phyloP scores from a whole-genome alignment of 2,329 filamentous ascomycete species.

The Botryotinia convoluta region DNA sequence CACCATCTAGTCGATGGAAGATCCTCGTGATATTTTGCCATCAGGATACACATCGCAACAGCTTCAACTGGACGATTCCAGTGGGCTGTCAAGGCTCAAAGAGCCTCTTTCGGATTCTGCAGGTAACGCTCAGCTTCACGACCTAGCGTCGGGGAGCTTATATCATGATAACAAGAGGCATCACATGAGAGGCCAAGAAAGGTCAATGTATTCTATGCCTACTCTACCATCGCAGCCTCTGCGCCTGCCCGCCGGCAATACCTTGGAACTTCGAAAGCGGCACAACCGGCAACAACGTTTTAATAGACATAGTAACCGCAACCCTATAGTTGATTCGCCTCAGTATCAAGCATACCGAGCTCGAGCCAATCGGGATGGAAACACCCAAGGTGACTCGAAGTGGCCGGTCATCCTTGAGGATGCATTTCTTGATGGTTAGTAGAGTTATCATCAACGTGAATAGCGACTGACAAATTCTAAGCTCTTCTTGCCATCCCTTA shows the following conservation, averaged over 20 bases:
- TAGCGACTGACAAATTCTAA: conserved; percentile 34
- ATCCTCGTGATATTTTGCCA: conserved; percentile 29
- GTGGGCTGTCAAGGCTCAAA: conserved; percentile 27
- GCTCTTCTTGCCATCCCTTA: conserved; percentile 63
- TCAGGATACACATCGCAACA: conserved; percentile 29
- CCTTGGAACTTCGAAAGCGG: conserved; percentile 38
- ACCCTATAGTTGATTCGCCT: conserved; percentile 60
- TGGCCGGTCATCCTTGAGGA: conserved; percentile 63
- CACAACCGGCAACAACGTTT: conserved; percentile 34
- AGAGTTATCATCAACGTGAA: background rate
- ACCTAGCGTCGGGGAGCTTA: conserved; percentile 29
- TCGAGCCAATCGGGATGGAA: conserved; percentile 61
- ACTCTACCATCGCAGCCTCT: conserved; percentile 33
- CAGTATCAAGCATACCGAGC: conserved; percentile 65
- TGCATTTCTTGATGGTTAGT: conserved; percentile 65
- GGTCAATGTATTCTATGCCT: conserved; percentile 31
- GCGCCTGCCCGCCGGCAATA: conserved; percentile 26
- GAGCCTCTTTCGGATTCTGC: conserved; percentile 35
- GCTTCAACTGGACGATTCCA: conserved; percentile 28
- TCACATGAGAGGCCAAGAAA: conserved; percentile 26
- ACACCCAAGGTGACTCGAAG: conserved; percentile 57
- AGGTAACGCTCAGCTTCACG: conserved; percentile 36
- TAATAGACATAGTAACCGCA: conserved; percentile 41
- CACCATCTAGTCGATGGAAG: conserved; percentile 33
- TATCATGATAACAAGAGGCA: conserved; percentile 36